These are phyloP conservation scores for Trichoderma parareesei DNA, from an alignment of 495 filamentous ascomycete species.

Conservation along the genomic window DNA sequence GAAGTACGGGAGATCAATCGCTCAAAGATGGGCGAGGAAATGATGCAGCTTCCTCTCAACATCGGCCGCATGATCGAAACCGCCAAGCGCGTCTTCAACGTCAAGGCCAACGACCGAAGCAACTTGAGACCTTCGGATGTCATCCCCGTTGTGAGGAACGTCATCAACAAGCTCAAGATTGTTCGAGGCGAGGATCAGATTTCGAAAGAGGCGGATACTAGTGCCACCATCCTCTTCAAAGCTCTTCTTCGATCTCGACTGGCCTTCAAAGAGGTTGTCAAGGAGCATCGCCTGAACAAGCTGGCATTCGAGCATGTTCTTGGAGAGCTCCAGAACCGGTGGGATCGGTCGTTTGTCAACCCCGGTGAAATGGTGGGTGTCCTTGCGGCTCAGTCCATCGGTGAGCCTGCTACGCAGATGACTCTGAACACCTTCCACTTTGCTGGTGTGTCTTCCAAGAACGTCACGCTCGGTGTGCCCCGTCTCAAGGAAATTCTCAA, in stretches of 20 bases:
- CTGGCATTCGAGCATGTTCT: slow-evolving; percentile 88
- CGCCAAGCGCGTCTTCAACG: slow-evolving; percentile 80
- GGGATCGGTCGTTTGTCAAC: slow-evolving; percentile 67
- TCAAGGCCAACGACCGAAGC: slow-evolving; percentile 74
- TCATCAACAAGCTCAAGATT: slow-evolving; percentile 70
- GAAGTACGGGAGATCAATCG: slow-evolving; percentile 57
- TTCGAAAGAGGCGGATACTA: slow-evolving; percentile 78
- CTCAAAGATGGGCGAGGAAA: slow-evolving; percentile 59
- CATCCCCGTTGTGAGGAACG: slow-evolving; percentile 66
- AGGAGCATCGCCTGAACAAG: slow-evolving; percentile 75
- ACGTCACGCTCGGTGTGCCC: slow-evolving; percentile 96
- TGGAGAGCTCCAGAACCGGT: slow-evolving; percentile 83
- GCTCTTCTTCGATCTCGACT: slow-evolving; percentile 81
- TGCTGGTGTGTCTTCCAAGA: slow-evolving; percentile 98
- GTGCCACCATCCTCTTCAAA: slow-evolving; percentile 84
- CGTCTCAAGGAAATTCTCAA: slow-evolving; percentile 99
- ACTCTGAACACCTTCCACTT: slow-evolving; percentile 99
- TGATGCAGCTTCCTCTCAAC: slow-evolving; percentile 87
- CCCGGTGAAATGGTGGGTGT: slow-evolving; percentile 99
- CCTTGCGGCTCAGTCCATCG: slow-evolving; percentile 94
- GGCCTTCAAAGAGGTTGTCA: slow-evolving; percentile 83
- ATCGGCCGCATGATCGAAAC: slow-evolving; percentile 82
- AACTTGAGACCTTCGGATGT: slow-evolving; percentile 87
- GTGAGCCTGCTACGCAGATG: slow-evolving; percentile 98
- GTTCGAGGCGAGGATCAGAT: slow-evolving; percentile 78